Base-by-base conservation (phyloP, 192 early-diverging fungal species). In the Coemansia javaensis region DNA sequence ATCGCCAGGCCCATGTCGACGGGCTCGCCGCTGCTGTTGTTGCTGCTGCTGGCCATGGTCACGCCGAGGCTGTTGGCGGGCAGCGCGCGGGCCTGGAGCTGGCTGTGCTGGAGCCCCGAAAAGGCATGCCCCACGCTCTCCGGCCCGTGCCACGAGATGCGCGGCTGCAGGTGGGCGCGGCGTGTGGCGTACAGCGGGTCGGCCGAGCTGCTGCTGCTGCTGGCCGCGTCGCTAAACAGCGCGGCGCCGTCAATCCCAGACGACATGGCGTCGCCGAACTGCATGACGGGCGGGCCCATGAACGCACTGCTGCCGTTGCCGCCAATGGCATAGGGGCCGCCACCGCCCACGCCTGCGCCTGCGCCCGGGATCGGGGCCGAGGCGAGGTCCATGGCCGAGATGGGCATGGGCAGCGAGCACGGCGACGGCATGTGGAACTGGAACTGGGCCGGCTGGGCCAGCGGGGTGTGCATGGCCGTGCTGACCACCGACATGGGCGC, bases 341-440 rank as follows among this genome's bases (percentile, higher is more conserved):
- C 41, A 32, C 36, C n/a, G n/a, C n/a, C n/a, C n/a, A n/a, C n/a
- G n/a, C n/a, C n/a, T n/a, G n/a, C n/a, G n/a, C n/a, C 35, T n/a
- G 22, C 49, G 48, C 42, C 56, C 22, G 63, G 23, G 7, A 59
- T 54, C 8, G 63, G 70, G 10, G 54, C 55, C 17, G 70, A 74
- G 23, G 63, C 54, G 45, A 66, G 23, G 27, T 74, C 70, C 49
- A 74, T 66, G 10, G 56, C 70, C 7, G 70, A 62, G 40, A 66
- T 49, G 30, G 70, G 59, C 63, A 74, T 42, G 14, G 70, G 63
- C 40, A 73, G 38, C 18, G 69, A 73, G 69, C 69, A 65, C 11
- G 62, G 53, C 31, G 69, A 59, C 41, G 64, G 70, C 70, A 74
- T 66, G 39, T 65, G 63, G 70, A 74, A 74, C 33, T 62, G 53